A percentile compares a stretch with the other conserved stretches of the same genome.
Evolutionary conservation across 768 basidiomycete genomes (phyloP).

Genomic region (Termitomyces sp.): DNA sequence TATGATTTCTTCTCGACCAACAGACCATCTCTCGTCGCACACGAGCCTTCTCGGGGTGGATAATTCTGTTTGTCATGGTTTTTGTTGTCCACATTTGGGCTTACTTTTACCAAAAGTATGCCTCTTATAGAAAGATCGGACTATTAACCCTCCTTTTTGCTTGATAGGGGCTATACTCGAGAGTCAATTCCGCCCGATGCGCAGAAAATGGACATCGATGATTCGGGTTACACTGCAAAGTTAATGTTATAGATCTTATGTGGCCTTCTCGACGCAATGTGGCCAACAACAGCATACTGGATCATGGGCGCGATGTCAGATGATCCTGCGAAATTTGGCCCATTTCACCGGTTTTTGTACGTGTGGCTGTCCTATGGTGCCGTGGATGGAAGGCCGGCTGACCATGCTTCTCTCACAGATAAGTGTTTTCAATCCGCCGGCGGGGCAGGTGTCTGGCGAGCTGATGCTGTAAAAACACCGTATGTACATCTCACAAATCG

Average conservation of each 20-base stretch:
- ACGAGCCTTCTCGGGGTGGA: slow-evolving; percentile 71
- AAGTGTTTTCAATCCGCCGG: slow-evolving; percentile 77
- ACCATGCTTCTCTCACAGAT: slow-evolving; percentile 30
- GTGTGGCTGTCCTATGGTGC: slow-evolving; percentile 21
- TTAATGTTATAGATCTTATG: slow-evolving; percentile 66
- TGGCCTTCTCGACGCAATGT: slow-evolving; percentile 76
- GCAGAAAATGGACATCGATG: slow-evolving; percentile 54
- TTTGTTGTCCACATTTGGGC: slow-evolving; percentile 73
- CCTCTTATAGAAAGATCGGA: neutral
- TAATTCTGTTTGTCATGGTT: slow-evolving; percentile 53
- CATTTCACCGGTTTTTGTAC: slow-evolving; percentile 79
- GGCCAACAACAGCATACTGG: slow-evolving; percentile 83
- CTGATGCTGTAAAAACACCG: slow-evolving; percentile 55
- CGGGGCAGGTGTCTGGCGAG: slow-evolving; percentile 67
- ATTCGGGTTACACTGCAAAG: slow-evolving; percentile 46
- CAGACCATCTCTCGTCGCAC: slow-evolving; percentile 49
- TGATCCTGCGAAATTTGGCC: slow-evolving; percentile 71
- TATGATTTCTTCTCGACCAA: slow-evolving; percentile 66
- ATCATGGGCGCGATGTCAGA: slow-evolving; percentile 85
- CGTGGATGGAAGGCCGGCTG: neutral
- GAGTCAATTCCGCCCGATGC: slow-evolving; percentile 32
- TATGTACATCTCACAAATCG: neutral
- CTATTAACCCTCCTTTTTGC: neutral
- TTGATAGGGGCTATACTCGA: slow-evolving; percentile 53
- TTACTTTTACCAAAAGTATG: slow-evolving; percentile 67